phyloP scores from a whole-genome alignment of 768 basidiomycete genomes.

The Pisolithus orientalis region DNA sequence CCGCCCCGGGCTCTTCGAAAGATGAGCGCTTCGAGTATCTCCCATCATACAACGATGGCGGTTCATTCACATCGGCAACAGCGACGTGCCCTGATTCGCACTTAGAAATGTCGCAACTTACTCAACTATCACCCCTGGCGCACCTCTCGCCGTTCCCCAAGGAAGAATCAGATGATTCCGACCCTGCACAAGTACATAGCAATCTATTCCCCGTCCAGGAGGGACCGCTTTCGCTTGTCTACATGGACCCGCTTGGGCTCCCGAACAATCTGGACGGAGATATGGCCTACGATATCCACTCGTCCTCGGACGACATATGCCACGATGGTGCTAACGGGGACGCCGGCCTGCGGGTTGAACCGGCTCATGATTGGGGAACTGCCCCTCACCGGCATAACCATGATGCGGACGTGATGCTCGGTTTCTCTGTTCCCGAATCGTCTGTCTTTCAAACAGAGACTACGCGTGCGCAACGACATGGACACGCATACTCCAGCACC shows the following conservation, averaged over 20 bases:
- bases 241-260: slow-evolving; percentile 19
- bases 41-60: slow-evolving; percentile 3
- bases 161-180: slow-evolving; percentile 6
- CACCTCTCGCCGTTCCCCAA: slow-evolving; percentile 14
- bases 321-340: slow-evolving; percentile 7
- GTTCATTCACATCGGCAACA: slow-evolving; percentile 1
- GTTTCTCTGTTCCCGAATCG: not conserved
- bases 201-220: slow-evolving; percentile 14
- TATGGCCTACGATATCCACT: slow-evolving; percentile 7
- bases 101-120: slow-evolving; percentile 14
- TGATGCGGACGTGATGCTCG: not conserved
- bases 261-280: slow-evolving; percentile 16
- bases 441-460: not conserved
- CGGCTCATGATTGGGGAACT: not conserved
- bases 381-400: not conserved
- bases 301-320: slow-evolving; percentile 13
- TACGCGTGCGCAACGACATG: not conserved
- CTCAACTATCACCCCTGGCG: slow-evolving; percentile 14
- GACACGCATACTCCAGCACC: not conserved
- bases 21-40: slow-evolving; percentile 17
- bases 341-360: not conserved
- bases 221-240: slow-evolving; percentile 16
- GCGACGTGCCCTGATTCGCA: slow-evolving; percentile 8
- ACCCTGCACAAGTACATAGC: slow-evolving; percentile 5
- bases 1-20: slow-evolving; percentile 10